Evolutionary conservation across 2,329 filamentous ascomycete genomes (phyloP).

Genomic region (Penicillium frequentans): DNA sequence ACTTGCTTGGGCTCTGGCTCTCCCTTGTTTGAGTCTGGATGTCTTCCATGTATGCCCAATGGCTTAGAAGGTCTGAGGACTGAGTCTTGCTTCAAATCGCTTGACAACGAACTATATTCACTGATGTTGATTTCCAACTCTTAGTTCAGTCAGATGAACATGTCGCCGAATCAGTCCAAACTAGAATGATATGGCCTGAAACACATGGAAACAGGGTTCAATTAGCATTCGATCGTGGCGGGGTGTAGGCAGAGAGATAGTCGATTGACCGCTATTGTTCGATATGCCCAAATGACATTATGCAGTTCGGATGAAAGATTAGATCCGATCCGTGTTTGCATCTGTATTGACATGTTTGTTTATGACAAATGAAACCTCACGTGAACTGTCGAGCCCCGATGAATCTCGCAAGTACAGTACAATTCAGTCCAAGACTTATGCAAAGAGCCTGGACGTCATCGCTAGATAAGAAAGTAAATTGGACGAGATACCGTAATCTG

Average conservation of each 20-base stretch:
- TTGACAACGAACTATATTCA: background rate
- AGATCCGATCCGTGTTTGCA: background rate
- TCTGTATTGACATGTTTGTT: background rate
- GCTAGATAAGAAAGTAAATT: background rate
- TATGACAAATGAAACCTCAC: background rate
- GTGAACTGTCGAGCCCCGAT: too few species aligned
- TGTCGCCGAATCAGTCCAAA: background rate
- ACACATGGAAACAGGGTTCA: background rate
- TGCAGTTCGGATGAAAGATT: background rate
- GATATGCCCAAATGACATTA: background rate
- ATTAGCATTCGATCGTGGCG: constrained; percentile 9
- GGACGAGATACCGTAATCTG: background rate
- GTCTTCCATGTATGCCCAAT: background rate
- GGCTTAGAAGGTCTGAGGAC: background rate
- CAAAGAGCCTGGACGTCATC: background rate
- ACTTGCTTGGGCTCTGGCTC: background rate
- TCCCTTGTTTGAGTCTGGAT: background rate
- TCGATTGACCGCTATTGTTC: background rate
- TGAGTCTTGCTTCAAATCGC: background rate
- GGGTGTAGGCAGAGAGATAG: background rate
- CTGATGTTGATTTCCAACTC: background rate
- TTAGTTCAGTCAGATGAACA: background rate
- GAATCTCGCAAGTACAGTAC: too few species aligned
- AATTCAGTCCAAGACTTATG: background rate
- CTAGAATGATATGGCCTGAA: background rate